A percentile compares a stretch with the other conserved stretches of the same genome.
Evolutionary conservation across 495 filamentous ascomycete species (phyloP).

Genomic region (Hypomontagnella submonticulosa): DNA sequence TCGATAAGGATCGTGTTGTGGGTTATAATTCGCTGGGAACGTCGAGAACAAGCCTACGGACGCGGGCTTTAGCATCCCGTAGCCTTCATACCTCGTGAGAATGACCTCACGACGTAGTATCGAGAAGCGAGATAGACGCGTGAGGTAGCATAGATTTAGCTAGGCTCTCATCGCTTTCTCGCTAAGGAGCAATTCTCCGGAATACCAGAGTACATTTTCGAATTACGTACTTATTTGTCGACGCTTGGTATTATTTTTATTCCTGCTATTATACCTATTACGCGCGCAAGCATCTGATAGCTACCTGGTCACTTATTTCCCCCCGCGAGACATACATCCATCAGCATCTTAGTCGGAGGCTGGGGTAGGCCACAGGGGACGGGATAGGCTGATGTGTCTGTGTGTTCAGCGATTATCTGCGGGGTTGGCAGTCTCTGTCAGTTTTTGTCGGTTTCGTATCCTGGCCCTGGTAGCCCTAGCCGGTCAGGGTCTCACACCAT

Average conservation of each 20-base stretch:
- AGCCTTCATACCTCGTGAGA: constrained; percentile 24
- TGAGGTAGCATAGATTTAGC: constrained; percentile 10
- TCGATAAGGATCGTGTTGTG: constrained; percentile 22
- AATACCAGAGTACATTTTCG: constrained; percentile 11
- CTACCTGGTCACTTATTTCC: constrained; percentile 5
- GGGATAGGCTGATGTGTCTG: constrained; percentile 35
- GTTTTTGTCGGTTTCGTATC: constrained; percentile 4
- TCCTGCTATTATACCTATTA: constrained; percentile 5
- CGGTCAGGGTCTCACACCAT: constrained; percentile 16
- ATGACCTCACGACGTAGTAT: constrained; percentile 40
- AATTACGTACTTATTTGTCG: constrained; percentile 41
- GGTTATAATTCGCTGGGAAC: constrained; percentile 4
- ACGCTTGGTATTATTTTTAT: constrained; percentile 11
- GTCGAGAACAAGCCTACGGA: constrained; percentile 14
- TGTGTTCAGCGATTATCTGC: constrained; percentile 35
- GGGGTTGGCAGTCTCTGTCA: constrained; percentile 31
- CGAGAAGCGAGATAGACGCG: constrained; percentile 36
- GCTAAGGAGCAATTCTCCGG: constrained; percentile 4
- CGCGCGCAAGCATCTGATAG: constrained; percentile 18
- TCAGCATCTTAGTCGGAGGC: constrained; percentile 35
- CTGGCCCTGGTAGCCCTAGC: background rate
- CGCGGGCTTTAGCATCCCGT: constrained; percentile 21
- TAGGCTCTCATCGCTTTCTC: constrained; percentile 18
- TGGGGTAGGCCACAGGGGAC: constrained; percentile 32
- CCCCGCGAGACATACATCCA: constrained; percentile 28